These are phyloP conservation scores for Sporormia fimetaria DNA, from an alignment of 495 filamentous ascomycete species.

Conservation along the genomic window DNA sequence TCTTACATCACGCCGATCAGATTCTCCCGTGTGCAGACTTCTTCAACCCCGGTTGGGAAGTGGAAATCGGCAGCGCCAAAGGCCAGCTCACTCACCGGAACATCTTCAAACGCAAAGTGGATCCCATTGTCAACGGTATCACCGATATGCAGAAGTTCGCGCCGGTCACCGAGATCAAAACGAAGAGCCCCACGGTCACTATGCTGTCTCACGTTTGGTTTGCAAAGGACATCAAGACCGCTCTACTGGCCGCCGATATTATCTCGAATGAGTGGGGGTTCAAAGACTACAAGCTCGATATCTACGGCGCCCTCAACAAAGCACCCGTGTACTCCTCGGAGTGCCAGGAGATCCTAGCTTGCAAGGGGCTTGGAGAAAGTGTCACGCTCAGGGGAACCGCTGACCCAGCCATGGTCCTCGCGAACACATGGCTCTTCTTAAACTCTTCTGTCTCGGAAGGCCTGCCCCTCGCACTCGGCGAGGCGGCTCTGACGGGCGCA, in stretches of 20 bases:
- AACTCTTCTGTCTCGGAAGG: slow-evolving; percentile 59
- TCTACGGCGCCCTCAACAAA: slow-evolving; percentile 53
- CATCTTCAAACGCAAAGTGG: slow-evolving; percentile 50
- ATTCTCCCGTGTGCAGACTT: slow-evolving; percentile 53
- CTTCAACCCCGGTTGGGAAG: slow-evolving; percentile 59
- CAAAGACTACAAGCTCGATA: slow-evolving; percentile 49
- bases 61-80: slow-evolving; percentile 51
- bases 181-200: slow-evolving; percentile 47
- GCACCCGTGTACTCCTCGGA: slow-evolving; percentile 49
- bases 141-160: slow-evolving; percentile 53
- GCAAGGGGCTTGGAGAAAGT: slow-evolving; percentile 43
- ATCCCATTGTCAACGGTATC: slow-evolving; percentile 59
- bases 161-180: slow-evolving; percentile 47
- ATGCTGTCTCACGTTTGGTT: slow-evolving; percentile 58
- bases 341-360: slow-evolving; percentile 51
- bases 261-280: slow-evolving; percentile 59
- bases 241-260: slow-evolving; percentile 51
- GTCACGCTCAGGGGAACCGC: slow-evolving; percentile 47
- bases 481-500: slow-evolving; percentile 52
- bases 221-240: slow-evolving; percentile 55
- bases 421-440: slow-evolving; percentile 55
- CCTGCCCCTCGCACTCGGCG: slow-evolving; percentile 52
- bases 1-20: slow-evolving; percentile 54
- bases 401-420: slow-evolving; percentile 46
- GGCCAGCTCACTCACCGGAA: slow-evolving; percentile 48